Conservation (phyloP, 371 early-diverging fungal genomes). For the Syncephalastrum contaminatum region DNA sequence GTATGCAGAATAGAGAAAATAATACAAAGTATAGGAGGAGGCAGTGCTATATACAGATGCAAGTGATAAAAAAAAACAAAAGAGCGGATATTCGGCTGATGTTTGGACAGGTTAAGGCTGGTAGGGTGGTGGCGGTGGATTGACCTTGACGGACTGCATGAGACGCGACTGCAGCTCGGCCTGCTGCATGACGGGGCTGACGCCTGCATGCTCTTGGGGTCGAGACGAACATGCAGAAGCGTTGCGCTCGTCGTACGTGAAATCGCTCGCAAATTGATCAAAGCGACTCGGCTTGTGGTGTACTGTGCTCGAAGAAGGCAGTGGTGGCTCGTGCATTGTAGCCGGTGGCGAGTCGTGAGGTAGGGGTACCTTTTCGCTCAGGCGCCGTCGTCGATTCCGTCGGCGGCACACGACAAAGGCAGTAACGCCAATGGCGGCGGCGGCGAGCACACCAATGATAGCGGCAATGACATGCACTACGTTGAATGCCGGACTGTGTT, state of each 20-base stretch:
- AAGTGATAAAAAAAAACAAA: background rate
- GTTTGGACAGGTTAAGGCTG: slow-evolving; percentile 7
- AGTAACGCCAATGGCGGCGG: slow-evolving; percentile 9
- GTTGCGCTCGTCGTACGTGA: slow-evolving; percentile 6
- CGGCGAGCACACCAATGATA: slow-evolving; percentile 15
- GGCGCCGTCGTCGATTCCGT: slow-evolving; percentile 7
- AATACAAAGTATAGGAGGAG: too few species aligned
- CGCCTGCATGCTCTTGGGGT: background rate
- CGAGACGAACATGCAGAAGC: background rate
- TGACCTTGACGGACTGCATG: slow-evolving; percentile 3
- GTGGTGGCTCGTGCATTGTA: background rate
- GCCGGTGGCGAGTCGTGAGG: slow-evolving; percentile 1
- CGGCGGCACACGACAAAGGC: slow-evolving; percentile 20
- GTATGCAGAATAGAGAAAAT: too few species aligned
- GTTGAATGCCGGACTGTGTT: slow-evolving; percentile 15
- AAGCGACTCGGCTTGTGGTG: slow-evolving; percentile 1
- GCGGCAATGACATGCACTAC: slow-evolving; percentile 25
- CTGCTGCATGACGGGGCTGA: slow-evolving; percentile 11
- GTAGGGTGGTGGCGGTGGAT: slow-evolving; percentile 19
- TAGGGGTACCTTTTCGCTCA: slow-evolving; percentile 2
- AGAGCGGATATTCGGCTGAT: background rate
- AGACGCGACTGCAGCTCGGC: slow-evolving; percentile 8
- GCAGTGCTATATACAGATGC: too few species aligned
- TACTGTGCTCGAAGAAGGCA: background rate
- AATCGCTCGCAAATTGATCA: slow-evolving; percentile 14